Evolutionary conservation across 2,329 filamentous ascomycete species (phyloP), one percentile per base, ranked within the genome.

Genomic region (Fonsecaea multimorphosa): DNA sequence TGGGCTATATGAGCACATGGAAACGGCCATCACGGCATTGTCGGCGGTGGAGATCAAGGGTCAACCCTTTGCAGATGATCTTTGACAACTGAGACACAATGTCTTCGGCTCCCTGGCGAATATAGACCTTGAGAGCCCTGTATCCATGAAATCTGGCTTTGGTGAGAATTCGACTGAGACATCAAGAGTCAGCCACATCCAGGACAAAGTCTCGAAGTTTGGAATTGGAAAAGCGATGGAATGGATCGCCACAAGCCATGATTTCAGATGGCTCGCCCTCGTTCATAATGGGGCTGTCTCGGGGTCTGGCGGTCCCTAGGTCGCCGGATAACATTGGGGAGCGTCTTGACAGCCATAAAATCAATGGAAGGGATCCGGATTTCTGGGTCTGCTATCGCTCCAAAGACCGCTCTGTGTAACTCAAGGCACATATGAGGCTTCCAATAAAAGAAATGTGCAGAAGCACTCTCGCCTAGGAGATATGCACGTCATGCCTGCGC

Each of bases 1-100:
- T 32, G 63, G 38, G 55, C 55, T 65, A 64, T 62, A 61, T 65
- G 52, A 62, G 32, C 46, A 61, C 38, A 31, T 8, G 32, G 27
- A 55, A n/a, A 12, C 9, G 19, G 16, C 34, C n/a, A 27, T n/a
- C 34, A 19, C 27, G n/a, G 49, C 38, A 27, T 63, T 29, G 22
- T 24, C 57, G 19, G 16, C 19, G 54, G 32, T 51, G 52, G 49
- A 54, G 51, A 55, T 32, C 34, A 55, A 55, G 51, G 59, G 36
- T 55, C 49, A 46, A 19, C 52, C 34, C 38, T 55, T 34, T 31
- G 29, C 16, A 31, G n/a, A 27, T 2, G 34, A 53, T 11, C 19
- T 19, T 36, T 60, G 24, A 34, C 16, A 24, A 27, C 46, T 60
- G 58, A 60, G 58, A 58, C 56, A 58, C 11, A 46, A 58, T 58